Evolutionary conservation across 495 filamentous ascomycete species (phyloP).

Genomic region (Aspergillus saccharolyticus): DNA sequence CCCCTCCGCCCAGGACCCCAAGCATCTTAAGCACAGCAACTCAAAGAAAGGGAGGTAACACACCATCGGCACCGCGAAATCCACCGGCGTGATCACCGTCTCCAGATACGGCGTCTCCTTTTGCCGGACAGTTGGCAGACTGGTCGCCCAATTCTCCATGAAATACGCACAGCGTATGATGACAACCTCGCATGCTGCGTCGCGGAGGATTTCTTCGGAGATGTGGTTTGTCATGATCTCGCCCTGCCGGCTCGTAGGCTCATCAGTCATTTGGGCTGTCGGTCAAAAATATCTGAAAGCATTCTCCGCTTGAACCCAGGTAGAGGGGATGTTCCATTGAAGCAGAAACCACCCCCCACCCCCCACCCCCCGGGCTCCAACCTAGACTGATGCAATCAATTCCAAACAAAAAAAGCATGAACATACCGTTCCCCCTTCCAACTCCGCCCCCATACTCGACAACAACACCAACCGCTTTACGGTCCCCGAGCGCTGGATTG

Average conservation of each 20-base stretch:
- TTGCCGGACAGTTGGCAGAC: neutral
- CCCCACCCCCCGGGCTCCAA: too few relatives aligned
- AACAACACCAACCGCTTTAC: conserved; percentile 8
- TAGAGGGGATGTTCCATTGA: too few relatives aligned
- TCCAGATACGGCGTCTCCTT: conserved; percentile 1
- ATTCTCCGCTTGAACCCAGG: too few relatives aligned
- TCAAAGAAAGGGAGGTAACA: neutral
- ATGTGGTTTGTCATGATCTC: conserved; percentile 14
- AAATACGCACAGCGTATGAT: conserved; percentile 11
- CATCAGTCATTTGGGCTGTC: neutral
- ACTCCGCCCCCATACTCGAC: conserved; percentile 10
- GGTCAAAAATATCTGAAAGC: too few relatives aligned
- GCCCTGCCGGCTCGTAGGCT: neutral
- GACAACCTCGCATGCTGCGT: conserved; percentile 5
- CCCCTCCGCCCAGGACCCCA: too few relatives aligned
- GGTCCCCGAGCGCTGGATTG: neutral
- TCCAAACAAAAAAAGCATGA: too few relatives aligned
- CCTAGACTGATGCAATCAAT: too few relatives aligned
- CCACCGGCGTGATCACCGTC: conserved; percentile 5
- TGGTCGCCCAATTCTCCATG: conserved; percentile 11
- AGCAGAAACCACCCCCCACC: too few relatives aligned
- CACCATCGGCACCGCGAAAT: conserved; percentile 9
- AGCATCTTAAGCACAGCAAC: neutral
- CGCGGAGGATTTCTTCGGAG: conserved; percentile 4
- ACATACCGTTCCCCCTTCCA: conserved; percentile 6